phyloP scores from a whole-genome alignment of 768 basidiomycete species.

The Lanmaoa pseudosensibilis region DNA sequence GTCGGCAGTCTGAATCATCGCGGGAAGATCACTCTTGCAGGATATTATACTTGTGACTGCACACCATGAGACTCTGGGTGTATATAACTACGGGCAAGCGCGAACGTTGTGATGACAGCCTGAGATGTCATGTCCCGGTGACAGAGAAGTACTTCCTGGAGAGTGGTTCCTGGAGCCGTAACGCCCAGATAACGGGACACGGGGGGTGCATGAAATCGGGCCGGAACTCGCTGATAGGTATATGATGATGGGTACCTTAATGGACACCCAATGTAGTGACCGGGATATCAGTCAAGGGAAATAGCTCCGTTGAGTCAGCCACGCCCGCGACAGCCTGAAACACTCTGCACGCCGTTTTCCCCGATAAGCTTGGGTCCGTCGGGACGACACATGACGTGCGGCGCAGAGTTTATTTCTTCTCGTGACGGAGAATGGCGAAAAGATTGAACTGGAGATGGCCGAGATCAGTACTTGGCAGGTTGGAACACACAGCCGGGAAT shows the following conservation, averaged over 20 bases:
- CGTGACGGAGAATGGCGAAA: not conserved
- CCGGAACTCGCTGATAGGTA: not conserved
- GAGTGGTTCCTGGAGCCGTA: not conserved
- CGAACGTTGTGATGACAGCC: not conserved
- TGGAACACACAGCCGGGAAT: not conserved
- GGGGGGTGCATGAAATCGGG: not conserved
- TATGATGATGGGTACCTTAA: not conserved
- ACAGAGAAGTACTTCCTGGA: not conserved
- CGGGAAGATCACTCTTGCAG: conserved; percentile 2
- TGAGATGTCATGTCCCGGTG: not conserved
- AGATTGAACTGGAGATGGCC: conserved; percentile 1
- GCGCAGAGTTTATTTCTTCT: not conserved
- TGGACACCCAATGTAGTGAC: not conserved
- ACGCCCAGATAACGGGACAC: not conserved
- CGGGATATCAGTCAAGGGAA: not conserved
- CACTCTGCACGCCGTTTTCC: not conserved
- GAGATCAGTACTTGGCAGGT: not conserved
- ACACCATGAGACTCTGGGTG: too few relatives aligned
- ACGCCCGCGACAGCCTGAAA: not conserved
- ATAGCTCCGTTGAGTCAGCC: not conserved
- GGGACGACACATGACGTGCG: not conserved
- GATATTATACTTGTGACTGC: not conserved
- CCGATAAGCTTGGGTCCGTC: not conserved
- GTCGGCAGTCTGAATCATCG: not conserved
- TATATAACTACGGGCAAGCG: not conserved